Base-by-base conservation (phyloP, 164 flowering plant genomes). In the Chimonanthus praecox region DNA sequence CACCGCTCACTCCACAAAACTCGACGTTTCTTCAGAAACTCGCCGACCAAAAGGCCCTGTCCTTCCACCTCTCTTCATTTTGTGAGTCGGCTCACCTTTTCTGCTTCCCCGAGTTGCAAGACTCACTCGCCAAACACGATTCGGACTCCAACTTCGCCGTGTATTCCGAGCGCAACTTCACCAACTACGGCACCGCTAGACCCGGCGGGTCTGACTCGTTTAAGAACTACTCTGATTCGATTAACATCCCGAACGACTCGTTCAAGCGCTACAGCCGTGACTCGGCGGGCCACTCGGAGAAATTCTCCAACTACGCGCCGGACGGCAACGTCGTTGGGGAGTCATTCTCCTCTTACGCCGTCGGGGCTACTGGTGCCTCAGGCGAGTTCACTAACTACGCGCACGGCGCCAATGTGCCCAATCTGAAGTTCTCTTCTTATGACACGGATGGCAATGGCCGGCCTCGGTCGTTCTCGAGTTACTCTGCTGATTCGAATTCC, bases 71-170 rank as follows among this genome's bases (percentile, higher is more conserved):
- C 15, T 82, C 82, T 0, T 67, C 84, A 44, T 91, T 94, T 81
- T 94, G 99, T 79, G 49, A 87, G 13, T 72, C 88, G 7, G 97
- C 99, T 0, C 79, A 85, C 47, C 83, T 94, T 18, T 84, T 94
- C 79, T 94, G 99, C 74, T 87, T 90, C 82, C 84, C 94, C 16
- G 93, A 92, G 74, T 71, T 80, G 3, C 43, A 86, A 0, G 78
- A 83, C 47, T 85, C 84, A 54, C 73, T 86, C 43, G 88, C 83
- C 46, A 89, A 88, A 69, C 89, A 86, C 80, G 49, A 44, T 51
- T 16, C 16, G 2, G 81, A 86, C 73, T 63, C 72, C 49, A 69
- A 79, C 68, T 94, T 94, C 71, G 72, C 81, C 5, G 43, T 2
- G 4, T 94, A 94, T 72, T 0, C 5, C 10, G 50, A 80, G 75